These are phyloP conservation scores for Elaeis guineensis DNA, from an alignment of 176 grass and related monocot species.

Conservation along the genomic window DNA sequence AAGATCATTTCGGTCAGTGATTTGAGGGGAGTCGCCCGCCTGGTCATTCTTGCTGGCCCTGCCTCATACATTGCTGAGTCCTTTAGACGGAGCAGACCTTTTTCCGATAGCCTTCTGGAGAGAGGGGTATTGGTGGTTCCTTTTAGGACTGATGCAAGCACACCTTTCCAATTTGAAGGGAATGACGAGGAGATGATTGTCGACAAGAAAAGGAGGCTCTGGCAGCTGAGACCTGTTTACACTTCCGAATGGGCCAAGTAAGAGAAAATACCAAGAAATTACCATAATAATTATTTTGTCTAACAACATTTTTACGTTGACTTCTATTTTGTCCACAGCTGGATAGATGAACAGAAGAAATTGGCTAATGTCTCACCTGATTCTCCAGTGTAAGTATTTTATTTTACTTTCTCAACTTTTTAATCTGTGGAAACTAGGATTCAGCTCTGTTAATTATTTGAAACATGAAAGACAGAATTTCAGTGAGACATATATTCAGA, in stretches of 20 bases:
- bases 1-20: conserved; percentile 46
- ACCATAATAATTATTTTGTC: background rate
- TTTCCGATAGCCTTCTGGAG: conserved; percentile 49
- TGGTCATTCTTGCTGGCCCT: conserved; percentile 78
- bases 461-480: too few relatives aligned
- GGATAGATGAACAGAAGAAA: conserved; percentile 87
- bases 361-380: conserved; percentile 61
- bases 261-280: conserved; percentile 13
- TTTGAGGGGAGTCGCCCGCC: conserved; percentile 60
- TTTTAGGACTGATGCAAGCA: conserved; percentile 53
- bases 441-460: too few relatives aligned
- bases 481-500: too few relatives aligned
- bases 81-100: conserved; percentile 61
- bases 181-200: conserved; percentile 1
- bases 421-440: background rate
- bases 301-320: background rate
- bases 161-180: conserved; percentile 35
- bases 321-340: conserved; percentile 29
- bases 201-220: conserved; percentile 55
- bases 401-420: background rate
- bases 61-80: conserved; percentile 56
- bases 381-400: conserved; percentile 73
- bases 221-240: conserved; percentile 67
- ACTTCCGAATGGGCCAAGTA: conserved; percentile 66
- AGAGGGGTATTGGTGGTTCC: conserved; percentile 73